A percentile compares a stretch with the other conserved stretches of the same genome.
phyloP scores from a whole-genome alignment of 1,284 basidiomycete species.

The Ganoderma sp. region DNA sequence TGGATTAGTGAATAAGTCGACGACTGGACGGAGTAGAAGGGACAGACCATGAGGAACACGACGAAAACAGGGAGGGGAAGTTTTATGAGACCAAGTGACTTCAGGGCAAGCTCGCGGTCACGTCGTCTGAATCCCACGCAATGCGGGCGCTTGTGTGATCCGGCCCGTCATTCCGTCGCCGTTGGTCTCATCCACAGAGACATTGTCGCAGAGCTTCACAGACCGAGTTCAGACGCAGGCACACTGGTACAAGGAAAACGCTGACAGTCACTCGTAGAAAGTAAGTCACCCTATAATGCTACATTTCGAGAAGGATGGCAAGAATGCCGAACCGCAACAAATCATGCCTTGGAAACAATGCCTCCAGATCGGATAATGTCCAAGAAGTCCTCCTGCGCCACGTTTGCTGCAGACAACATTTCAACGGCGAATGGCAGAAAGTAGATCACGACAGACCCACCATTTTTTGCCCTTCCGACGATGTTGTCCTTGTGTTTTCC shows the following conservation, averaged over 20 bases:
- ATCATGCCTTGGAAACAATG: conserved; percentile 43
- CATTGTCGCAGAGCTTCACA: too few relatives aligned
- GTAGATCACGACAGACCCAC: conserved; percentile 44
- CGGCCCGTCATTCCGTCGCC: background rate
- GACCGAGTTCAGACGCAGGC: background rate
- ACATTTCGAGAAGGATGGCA: background rate
- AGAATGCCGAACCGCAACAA: background rate
- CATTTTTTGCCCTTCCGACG: conserved; percentile 58
- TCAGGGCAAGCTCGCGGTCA: conserved; percentile 40
- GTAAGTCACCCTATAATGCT: background rate
- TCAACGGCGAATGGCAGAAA: background rate
- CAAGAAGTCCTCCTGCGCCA: conserved; percentile 76
- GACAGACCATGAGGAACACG: conserved; percentile 42
- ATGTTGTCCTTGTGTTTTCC: conserved; percentile 60
- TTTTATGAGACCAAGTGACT: conserved; percentile 39
- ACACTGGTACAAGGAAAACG: background rate
- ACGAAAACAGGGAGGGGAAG: conserved; percentile 23
- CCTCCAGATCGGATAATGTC: conserved; percentile 81
- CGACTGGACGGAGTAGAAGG: conserved; percentile 14
- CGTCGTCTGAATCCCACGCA: background rate
- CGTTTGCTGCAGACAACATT: conserved; percentile 45
- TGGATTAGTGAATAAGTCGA: conserved; percentile 14
- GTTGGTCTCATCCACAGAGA: background rate
- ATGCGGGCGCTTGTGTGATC: background rate
- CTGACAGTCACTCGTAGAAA: background rate